Evolutionary conservation across 2,329 filamentous ascomycete genomes (phyloP), one percentile per base, ranked within the genome.

Genomic region (Leptographium lundbergii): DNA sequence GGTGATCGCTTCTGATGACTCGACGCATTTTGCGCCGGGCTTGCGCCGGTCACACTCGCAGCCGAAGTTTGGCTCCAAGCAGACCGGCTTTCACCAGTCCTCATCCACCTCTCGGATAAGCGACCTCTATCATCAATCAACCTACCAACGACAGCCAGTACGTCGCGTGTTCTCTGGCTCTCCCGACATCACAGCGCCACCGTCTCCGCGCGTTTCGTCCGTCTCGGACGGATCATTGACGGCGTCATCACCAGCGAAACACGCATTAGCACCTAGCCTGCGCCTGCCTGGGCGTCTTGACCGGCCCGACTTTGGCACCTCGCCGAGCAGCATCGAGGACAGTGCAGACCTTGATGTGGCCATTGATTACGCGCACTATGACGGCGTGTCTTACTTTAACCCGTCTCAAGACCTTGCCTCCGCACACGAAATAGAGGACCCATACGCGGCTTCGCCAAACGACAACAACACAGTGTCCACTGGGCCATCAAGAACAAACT

Each of bases 21-120:
- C 72, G 63, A 74, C 73, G 65, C 80, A 79, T 68, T 85, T 84
- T 69, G 74, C 79, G 19, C 75, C 78, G 55, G 69, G 75, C 27
- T 69, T 85, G 65, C 78, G 77, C 63, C 79, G 82, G 61, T 84
- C 82, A 14, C 80, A 83, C 63, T 85, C 82, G 3, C 80, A 84
- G 64, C 75, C 78, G 56, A 81, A 78, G 64, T 82, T 85, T 58
- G 69, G 73, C 61, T 70, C 76, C 10, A 72, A 71, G 57, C 70
- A 72, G 27, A 67, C 72, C 4, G 67, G 68, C 27, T 78, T 77
- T 60, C 73, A 73, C 63, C 68, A 74, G 11, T 75, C 80, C 22
- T 66, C 75, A 52, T 75, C 79, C 9, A 71, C 75, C 14, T 75
- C 73, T 39, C 73, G 73, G 54, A 71, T 80, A 61, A 72, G 71